Percentiles rank a stretch among this genome's conserved stretches.
Conservation (phyloP, 768 basidiomycete species). For the Stropharia rugosoannulata region DNA sequence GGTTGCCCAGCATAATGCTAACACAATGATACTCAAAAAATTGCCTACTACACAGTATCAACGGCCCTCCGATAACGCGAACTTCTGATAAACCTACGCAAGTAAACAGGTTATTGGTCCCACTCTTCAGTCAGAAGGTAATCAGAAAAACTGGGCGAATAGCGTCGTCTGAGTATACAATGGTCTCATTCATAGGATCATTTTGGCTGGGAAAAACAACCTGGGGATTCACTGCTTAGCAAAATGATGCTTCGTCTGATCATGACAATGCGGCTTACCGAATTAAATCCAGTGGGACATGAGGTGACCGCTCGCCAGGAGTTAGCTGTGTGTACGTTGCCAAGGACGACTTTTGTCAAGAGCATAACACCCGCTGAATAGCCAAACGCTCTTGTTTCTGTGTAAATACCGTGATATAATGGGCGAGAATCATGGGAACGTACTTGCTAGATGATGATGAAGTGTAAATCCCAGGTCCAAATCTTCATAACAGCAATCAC, state of each 20-base stretch:
- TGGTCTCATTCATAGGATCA: constrained; percentile 26
- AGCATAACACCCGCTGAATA: constrained; percentile 25
- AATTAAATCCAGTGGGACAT: constrained; percentile 26
- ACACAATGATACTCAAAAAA: too few relatives aligned
- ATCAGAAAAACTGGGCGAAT: constrained; percentile 32
- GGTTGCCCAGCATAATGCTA: too few relatives aligned
- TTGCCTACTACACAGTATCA: too few relatives aligned
- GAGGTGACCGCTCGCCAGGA: constrained; percentile 21
- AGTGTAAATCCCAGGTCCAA: constrained; percentile 28
- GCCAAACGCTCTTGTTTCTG: constrained; percentile 19
- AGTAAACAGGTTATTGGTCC: too few relatives aligned
- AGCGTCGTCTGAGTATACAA: constrained; percentile 30
- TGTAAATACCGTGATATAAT: neutral
- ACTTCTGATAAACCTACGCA: too few relatives aligned
- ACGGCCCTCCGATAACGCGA: too few relatives aligned
- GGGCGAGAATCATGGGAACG: neutral
- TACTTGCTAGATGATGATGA: constrained; percentile 32
- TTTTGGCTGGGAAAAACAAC: constrained; percentile 22
- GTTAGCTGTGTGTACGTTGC: constrained; percentile 20
- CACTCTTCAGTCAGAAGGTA: constrained; percentile 18
- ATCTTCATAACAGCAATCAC: constrained; percentile 11
- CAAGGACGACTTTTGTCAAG: constrained; percentile 28
- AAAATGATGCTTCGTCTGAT: too few relatives aligned
- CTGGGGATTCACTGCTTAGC: constrained; percentile 1
- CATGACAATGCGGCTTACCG: constrained; percentile 16